Evolutionary conservation across 768 basidiomycete genomes (phyloP), one percentile per base, ranked within the genome.

Genomic region (Pisolithus albus): DNA sequence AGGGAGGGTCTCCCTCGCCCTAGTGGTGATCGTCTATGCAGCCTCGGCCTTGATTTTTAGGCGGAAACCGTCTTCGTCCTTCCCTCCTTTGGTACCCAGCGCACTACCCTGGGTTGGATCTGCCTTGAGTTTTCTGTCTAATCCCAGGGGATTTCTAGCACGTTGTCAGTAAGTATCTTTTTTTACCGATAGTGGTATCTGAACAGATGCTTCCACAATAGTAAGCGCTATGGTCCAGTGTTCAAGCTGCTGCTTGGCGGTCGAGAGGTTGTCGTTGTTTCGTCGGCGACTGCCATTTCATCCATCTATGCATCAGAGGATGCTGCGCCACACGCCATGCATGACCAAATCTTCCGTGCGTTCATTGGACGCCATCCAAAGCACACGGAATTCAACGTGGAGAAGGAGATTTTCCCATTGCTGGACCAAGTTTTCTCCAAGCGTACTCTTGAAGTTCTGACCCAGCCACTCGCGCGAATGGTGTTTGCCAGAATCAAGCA

Each of bases 361-460:
- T 51, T 57, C 41, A 42, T 42, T 42, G 41, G 41, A 21, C 21
- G 41, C 41, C 2, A 2, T 5, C 18, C 19, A 42, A 19, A 42
- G 15, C 21, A 13, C 41, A 42, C 41, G 5, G 23, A 23, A 7
- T 42, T 42, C 23, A 42, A 59, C 46, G 57, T 65, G 59, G 45
- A 61, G 21, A 52, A 19, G 36, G 42, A 50, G 3, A 56, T 65
- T 30, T 63, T 52, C 16, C 64, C 64, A 0, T 54, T 65, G 1
- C 39, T 64, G 9, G 63, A 61, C 41, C 65, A 24, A 42, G 11
- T 24, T 4, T 47, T 64, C 23, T 64, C 63, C 0, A 53, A 19
- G 3, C 57, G 46, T 32, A 49, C 49, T 7, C 24, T 64, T 7
- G 56, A 38, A 21, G 42, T 57, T 16, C 53, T 59, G 9, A 54